Percentiles rank a stretch among this genome's conserved stretches.
phyloP scores from a whole-genome alignment of 495 filamentous ascomycete species.

The Aspergillus biplanus region DNA sequence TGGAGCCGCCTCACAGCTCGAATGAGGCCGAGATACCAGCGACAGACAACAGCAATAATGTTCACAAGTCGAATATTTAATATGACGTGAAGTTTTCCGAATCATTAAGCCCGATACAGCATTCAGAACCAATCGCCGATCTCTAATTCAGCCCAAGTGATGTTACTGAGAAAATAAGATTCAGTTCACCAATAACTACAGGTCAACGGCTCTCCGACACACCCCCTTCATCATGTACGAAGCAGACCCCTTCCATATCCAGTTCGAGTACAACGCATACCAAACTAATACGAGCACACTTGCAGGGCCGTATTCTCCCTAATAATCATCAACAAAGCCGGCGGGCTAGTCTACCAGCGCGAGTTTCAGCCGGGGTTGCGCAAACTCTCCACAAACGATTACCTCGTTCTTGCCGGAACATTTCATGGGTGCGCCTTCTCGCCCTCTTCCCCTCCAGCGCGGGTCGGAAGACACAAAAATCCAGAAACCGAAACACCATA shows the following conservation, averaged over 20 bases:
- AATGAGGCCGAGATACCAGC: too few relatives aligned
- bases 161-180: not conserved
- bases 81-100: not conserved
- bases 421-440: constrained; percentile 76
- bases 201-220: not conserved
- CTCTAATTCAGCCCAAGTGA: not conserved
- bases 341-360: constrained; percentile 92
- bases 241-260: not conserved
- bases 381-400: constrained; percentile 91
- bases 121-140: not conserved
- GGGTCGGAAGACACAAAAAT: not conserved
- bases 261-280: not conserved
- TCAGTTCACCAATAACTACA: not conserved
- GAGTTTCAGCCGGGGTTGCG: constrained; percentile 83
- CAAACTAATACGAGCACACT: not conserved
- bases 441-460: constrained; percentile 1
- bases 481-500: not conserved
- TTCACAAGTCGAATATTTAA: not conserved
- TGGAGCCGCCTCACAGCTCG: too few relatives aligned
- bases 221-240: constrained; percentile 11
- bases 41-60: too few relatives aligned
- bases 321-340: constrained; percentile 97
- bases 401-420: constrained; percentile 94
- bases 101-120: not conserved
- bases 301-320: constrained; percentile 90